These are phyloP conservation scores for Begonia fuchsioides DNA, from an alignment of 306 rosid species.

Conservation along the genomic window DNA sequence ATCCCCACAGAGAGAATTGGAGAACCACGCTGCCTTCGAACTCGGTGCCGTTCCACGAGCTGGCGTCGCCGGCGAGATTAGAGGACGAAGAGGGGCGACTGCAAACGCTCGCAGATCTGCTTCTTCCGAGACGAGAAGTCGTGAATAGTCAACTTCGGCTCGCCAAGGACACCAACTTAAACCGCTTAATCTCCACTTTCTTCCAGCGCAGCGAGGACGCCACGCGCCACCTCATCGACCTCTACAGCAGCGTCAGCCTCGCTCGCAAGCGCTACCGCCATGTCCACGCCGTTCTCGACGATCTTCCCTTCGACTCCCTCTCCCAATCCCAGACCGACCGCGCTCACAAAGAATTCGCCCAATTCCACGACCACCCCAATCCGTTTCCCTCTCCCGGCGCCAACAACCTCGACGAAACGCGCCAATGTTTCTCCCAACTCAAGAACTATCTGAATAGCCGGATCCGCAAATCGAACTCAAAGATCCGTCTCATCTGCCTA, in stretches of 20 bases:
- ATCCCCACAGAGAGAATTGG: conserved; percentile 42
- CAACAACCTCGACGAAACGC: conserved; percentile 17
- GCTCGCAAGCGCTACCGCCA: conserved; percentile 30
- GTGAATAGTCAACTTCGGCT: conserved; percentile 32
- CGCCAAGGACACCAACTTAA: conserved; percentile 22
- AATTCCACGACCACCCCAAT: conserved; percentile 25
- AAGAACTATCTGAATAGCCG: conserved; percentile 28
- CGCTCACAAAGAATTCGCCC: conserved; percentile 28
- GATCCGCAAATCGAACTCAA: conserved; percentile 28
- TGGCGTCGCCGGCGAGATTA: conserved; percentile 1
- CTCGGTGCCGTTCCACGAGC: conserved; percentile 6
- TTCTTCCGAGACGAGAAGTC: conserved; percentile 34
- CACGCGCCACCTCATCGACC: conserved; percentile 32
- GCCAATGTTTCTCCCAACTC: conserved; percentile 29
- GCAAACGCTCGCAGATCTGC: conserved; percentile 17
- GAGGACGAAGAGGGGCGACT: conserved; percentile 9
- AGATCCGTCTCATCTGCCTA: conserved; percentile 25
- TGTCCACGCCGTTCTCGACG: conserved; percentile 21
- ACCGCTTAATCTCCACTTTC: conserved; percentile 35
- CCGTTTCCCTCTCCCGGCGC: conserved; percentile 23
- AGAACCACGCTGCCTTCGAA: background rate
- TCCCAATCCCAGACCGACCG: conserved; percentile 26
- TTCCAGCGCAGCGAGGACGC: conserved; percentile 51
- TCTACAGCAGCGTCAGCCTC: conserved; percentile 15
- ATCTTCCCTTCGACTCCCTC: conserved; percentile 20